Conservation (phyloP, 305 asterid species). For the Fraxinus greggii region DNA sequence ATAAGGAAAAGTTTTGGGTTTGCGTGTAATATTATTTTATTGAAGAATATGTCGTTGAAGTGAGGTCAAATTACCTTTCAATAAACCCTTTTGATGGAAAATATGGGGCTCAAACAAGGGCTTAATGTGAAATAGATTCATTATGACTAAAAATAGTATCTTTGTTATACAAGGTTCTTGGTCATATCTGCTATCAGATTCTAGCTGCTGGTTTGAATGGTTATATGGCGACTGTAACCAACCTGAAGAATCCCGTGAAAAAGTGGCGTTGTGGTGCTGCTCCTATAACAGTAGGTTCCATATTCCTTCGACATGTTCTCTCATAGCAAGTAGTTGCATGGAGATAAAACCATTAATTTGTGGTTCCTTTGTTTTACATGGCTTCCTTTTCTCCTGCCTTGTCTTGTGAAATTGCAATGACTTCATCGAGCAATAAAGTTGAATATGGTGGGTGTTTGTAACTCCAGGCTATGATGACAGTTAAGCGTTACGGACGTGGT, state of each 20-base stretch:
- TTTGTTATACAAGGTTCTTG: slow-evolving; percentile 72
- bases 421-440: not conserved
- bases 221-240: slow-evolving; percentile 84
- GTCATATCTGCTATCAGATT: slow-evolving; percentile 80
- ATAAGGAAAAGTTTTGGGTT: no score
- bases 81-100: no score
- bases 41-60: no score
- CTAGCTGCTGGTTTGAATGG: slow-evolving; percentile 93
- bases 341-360: not conserved
- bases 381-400: not conserved
- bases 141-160: not conserved
- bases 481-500: slow-evolving; percentile 78
- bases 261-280: slow-evolving; percentile 99
- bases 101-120: no score
- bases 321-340: slow-evolving; percentile 6
- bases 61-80: no score
- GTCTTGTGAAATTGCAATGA: not conserved
- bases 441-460: not conserved
- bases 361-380: not conserved
- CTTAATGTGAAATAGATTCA: not conserved
- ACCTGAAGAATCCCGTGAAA: slow-evolving; percentile 84
- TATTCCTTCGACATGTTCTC: not conserved
- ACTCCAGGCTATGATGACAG: slow-evolving; percentile 88
- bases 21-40: no score
- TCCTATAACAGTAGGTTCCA: slow-evolving; percentile 76